Base-by-base conservation (phyloP, 78 protist species). In the Dictyostelium capitatum region DNA sequence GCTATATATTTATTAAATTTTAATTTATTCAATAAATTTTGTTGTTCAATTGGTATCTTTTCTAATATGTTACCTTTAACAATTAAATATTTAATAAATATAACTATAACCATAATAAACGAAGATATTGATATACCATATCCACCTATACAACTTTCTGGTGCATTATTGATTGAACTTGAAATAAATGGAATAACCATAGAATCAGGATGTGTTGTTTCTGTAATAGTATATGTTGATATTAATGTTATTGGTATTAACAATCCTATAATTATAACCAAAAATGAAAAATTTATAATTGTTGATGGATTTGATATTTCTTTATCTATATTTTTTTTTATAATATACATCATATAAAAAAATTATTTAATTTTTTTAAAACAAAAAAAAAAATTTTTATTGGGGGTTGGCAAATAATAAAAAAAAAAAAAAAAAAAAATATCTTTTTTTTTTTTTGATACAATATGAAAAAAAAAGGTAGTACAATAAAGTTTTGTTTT, bases 81-180 rank as follows among this genome's bases (percentile, higher is more conserved):
- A 41, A 83, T 83, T n/a, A 77, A 41, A 50, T 83, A 46, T 20
- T 83, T 83, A 5, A 83, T 56, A 32, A 83, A 72, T 51, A 57
- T 43, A 23, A 83, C 57, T 5, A 83, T 51, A 23, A 83, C 70
- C 81, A 83, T 54, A 48, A 83, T 77, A 32, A 51, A 83, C 37
- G 90, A 83, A 17, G 90, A 23, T 7, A 83, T 59, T 6, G 90
- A 69, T 5, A 83, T 12, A 15, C 90, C 90, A 12, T 53, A 54
- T 54, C 81, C 19, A 17, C 90, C 90, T 53, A 83, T 83, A 56
- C 90, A 83, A 72, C 81, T 72, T 47, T 81, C 75, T 8, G 82
- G 82, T 23, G 82, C 82, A n/a, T 28, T 20, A 15, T 75, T 51
- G 4, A 75, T 75, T 15, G 51, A 28, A 23, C 46, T 23, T 4